These are phyloP conservation scores for Collybia mongolica DNA, from an alignment of 768 basidiomycete genomes.

Conservation along the genomic window DNA sequence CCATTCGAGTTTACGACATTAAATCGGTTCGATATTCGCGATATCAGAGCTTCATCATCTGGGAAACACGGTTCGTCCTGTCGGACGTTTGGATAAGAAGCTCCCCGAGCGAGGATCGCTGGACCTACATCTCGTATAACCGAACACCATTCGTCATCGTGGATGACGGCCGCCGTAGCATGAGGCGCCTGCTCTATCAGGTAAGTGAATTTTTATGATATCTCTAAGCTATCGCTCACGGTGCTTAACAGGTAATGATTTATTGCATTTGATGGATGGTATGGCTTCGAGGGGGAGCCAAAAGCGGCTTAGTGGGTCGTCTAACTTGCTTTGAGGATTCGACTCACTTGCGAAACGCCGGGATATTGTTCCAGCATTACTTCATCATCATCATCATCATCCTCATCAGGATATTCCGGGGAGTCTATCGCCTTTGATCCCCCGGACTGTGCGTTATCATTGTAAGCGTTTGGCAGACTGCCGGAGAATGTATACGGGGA, in stretches of 20 bases:
- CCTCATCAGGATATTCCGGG: background rate
- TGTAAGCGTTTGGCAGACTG: background rate
- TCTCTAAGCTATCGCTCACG: conserved; percentile 1
- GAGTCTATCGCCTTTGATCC: background rate
- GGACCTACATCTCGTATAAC: conserved; percentile 8
- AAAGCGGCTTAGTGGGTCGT: background rate
- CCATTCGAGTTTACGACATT: background rate
- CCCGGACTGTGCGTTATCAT: background rate
- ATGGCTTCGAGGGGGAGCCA: conserved; percentile 1
- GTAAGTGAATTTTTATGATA: background rate
- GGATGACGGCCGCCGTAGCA: conserved; percentile 10
- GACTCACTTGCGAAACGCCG: background rate
- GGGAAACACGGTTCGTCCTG: no score
- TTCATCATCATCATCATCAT: background rate
- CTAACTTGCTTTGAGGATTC: background rate
- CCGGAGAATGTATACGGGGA: background rate
- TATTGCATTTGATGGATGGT: conserved; percentile 14
- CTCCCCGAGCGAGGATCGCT: no score
- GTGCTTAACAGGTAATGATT: conserved; percentile 12
- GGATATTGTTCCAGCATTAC: conserved; percentile 5
- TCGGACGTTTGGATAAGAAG: no score
- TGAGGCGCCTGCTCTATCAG: conserved; percentile 4
- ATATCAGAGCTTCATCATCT: no score
- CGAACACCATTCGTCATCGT: conserved; percentile 17
- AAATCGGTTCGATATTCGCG: no score